A percentile compares a stretch with the other conserved stretches of the same genome.
Evolutionary conservation across 23 red algal genomes (phyloP).

Genomic region (Gracilaria gracilis): DNA sequence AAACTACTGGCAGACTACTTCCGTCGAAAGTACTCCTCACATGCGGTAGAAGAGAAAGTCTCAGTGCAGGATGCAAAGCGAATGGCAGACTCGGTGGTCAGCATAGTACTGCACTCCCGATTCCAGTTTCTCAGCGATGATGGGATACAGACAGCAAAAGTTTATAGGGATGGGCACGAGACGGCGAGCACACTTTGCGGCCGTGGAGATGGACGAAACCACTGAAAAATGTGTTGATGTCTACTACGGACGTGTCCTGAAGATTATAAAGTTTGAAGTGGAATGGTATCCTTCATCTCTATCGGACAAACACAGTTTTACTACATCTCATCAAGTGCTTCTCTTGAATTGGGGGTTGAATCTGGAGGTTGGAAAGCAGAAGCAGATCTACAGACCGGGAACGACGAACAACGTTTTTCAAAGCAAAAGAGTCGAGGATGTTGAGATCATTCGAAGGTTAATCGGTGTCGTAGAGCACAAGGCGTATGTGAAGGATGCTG

Average conservation of each 20-base stretch:
- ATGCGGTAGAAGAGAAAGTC: not conserved
- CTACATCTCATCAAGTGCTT: too few relatives aligned
- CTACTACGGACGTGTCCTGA: not conserved
- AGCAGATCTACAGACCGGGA: too few relatives aligned
- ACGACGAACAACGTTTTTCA: too few relatives aligned
- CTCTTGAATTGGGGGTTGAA: too few relatives aligned
- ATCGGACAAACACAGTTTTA: too few relatives aligned
- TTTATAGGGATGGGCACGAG: not conserved
- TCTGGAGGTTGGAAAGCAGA: too few relatives aligned
- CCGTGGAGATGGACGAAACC: slow-evolving; percentile 11
- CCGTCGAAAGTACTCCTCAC: not conserved
- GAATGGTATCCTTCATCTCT: not conserved
- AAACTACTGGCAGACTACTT: not conserved
- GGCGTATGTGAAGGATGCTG: too few relatives aligned
- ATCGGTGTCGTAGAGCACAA: too few relatives aligned
- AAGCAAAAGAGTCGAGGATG: too few relatives aligned
- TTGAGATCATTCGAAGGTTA: too few relatives aligned
- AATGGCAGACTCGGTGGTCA: not conserved
- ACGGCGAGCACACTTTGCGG: not conserved
- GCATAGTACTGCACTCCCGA: not conserved
- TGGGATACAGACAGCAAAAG: not conserved
- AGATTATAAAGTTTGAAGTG: not conserved
- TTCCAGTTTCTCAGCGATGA: not conserved
- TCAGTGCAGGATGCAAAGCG: not conserved
- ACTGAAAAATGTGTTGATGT: not conserved